phyloP scores from a whole-genome alignment of 2,329 filamentous ascomycete species.

The Neopestalotiopsis sp. region DNA sequence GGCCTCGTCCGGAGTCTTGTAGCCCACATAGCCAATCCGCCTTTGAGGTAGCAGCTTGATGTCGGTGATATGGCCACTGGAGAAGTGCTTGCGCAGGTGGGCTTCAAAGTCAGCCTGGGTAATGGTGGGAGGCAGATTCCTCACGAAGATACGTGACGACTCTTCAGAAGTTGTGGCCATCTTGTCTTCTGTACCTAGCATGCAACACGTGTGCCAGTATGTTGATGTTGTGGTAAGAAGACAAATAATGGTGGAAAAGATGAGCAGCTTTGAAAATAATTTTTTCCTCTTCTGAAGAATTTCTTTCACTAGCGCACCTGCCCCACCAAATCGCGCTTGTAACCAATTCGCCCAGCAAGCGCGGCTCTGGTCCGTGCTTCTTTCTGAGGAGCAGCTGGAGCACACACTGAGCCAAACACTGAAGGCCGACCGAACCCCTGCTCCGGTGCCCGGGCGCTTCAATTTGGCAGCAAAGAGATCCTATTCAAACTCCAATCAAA shows the following conservation, averaged over 20 bases:
- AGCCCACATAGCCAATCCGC: slow-evolving; percentile 94
- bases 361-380: background rate
- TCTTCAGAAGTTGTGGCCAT: slow-evolving; percentile 40
- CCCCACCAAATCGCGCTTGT: background rate
- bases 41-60: slow-evolving; percentile 88
- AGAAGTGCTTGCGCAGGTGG: slow-evolving; percentile 89
- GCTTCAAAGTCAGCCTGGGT: slow-evolving; percentile 86
- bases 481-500: background rate
- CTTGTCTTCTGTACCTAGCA: slow-evolving; percentile 14
- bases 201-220: background rate
- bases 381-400: background rate
- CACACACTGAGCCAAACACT: no score
- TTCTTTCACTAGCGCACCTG: background rate
- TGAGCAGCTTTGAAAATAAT: background rate
- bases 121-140: slow-evolving; percentile 84
- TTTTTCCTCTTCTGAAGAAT: background rate
- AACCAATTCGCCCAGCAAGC: background rate
- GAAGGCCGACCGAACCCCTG: background rate
- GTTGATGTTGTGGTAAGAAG: background rate
- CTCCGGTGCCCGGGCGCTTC: background rate
- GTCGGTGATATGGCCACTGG: slow-evolving; percentile 80
- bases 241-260: background rate
- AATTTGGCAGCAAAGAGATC: background rate
- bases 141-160: slow-evolving; percentile 77
- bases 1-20: slow-evolving; percentile 82